Evolutionary conservation across 495 filamentous ascomycete species (phyloP).

Genomic region (Astrothelium macrocarpum): DNA sequence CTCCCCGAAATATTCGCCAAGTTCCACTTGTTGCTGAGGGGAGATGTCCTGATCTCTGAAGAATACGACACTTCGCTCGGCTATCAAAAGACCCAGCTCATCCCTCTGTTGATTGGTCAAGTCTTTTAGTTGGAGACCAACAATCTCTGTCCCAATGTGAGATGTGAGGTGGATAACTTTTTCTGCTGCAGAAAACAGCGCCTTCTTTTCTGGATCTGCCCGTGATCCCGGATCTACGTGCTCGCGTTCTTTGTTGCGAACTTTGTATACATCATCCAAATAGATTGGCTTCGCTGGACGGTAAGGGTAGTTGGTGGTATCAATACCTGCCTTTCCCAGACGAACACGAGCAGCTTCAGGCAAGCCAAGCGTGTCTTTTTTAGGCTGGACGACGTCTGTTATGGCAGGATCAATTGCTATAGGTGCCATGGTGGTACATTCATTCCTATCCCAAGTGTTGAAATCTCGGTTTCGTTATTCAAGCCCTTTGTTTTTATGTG

Average conservation of each 20-base stretch:
- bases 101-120: constrained; percentile 57
- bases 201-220: constrained; percentile 58
- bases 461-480: neutral
- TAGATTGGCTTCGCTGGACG: constrained; percentile 55
- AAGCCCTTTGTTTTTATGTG: neutral
- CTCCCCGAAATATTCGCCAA: constrained; percentile 58
- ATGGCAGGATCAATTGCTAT: constrained; percentile 49
- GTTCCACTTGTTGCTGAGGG: constrained; percentile 56
- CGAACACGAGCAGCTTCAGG: constrained; percentile 44
- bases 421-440: constrained; percentile 16
- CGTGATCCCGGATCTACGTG: constrained; percentile 54
- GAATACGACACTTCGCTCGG: constrained; percentile 66
- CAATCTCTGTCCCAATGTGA: constrained; percentile 64
- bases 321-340: constrained; percentile 54
- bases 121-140: constrained; percentile 59
- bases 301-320: constrained; percentile 57
- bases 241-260: constrained; percentile 48
- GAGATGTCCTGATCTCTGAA: constrained; percentile 63
- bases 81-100: constrained; percentile 61
- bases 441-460: neutral
- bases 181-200: constrained; percentile 52
- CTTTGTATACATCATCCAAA: constrained; percentile 54
- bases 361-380: constrained; percentile 52
- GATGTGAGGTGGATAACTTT: constrained; percentile 56
- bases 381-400: constrained; percentile 47